Evolutionary conservation across 768 basidiomycete genomes (phyloP).

Genomic region (Phylloporus arenicola): DNA sequence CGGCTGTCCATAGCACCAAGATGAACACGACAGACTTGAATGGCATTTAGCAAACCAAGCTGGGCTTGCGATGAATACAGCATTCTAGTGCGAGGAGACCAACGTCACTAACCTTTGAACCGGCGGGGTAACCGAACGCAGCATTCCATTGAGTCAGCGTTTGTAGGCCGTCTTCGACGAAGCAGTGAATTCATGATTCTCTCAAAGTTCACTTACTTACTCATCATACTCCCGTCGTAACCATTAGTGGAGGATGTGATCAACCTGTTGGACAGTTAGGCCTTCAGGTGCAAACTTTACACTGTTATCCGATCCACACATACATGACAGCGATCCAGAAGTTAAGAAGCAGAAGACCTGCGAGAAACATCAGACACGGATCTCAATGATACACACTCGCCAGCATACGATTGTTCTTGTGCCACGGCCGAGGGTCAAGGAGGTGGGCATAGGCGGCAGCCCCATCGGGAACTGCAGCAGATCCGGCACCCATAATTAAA

Average conservation of each 20-base stretch:
- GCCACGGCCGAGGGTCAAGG: constrained; percentile 61
- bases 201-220: constrained; percentile 11
- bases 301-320: constrained; percentile 12
- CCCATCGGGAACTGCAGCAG: constrained; percentile 32
- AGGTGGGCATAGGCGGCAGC: constrained; percentile 45
- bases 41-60: constrained; percentile 35
- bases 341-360: constrained; percentile 54
- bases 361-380: not conserved
- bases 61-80: constrained; percentile 2
- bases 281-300: not conserved
- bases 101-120: constrained; percentile 21
- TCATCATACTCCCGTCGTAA: constrained; percentile 40
- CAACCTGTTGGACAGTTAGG: constrained; percentile 15
- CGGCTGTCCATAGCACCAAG: too few species aligned
- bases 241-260: constrained; percentile 36
- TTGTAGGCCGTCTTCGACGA: constrained; percentile 31
- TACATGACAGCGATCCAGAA: constrained; percentile 61
- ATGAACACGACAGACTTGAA: constrained; percentile 26
- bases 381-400: not conserved
- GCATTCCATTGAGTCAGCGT: constrained; percentile 34
- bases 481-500: constrained; percentile 51
- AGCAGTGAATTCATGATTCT: not conserved
- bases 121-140: constrained; percentile 28
- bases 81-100: not conserved
- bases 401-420: constrained; percentile 57